Evolutionary conservation across 768 basidiomycete species (phyloP).

Genomic region (Pleurotus platypus): DNA sequence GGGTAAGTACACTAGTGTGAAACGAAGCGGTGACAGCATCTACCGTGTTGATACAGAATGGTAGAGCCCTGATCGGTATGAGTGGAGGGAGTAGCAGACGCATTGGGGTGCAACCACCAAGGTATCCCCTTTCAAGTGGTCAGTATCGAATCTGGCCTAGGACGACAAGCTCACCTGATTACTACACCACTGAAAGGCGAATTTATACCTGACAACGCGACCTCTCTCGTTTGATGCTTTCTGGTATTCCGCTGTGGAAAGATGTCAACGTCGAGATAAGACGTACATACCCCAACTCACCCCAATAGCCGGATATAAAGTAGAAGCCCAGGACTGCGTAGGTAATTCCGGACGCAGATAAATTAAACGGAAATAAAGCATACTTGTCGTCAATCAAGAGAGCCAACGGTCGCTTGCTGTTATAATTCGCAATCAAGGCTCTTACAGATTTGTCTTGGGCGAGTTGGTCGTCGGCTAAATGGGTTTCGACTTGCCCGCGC

Average conservation of each 20-base stretch:
- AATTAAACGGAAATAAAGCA: constrained; percentile 66
- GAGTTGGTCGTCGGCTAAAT: constrained; percentile 60
- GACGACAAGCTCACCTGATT: constrained; percentile 42
- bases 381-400: constrained; percentile 77
- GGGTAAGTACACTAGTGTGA: too few relatives aligned
- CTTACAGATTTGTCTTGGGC: constrained; percentile 69
- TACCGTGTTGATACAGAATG: too few relatives aligned
- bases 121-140: constrained; percentile 32
- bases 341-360: constrained; percentile 40
- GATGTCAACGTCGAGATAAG: too few relatives aligned
- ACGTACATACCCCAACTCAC: constrained; percentile 29
- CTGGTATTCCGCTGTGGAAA: constrained; percentile 58
- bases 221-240: constrained; percentile 40
- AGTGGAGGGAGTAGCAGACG: not conserved
- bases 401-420: constrained; percentile 54
- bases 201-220: constrained; percentile 74
- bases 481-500: constrained; percentile 33
- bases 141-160: not conserved
- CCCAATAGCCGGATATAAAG: constrained; percentile 68
- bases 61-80: too few relatives aligned
- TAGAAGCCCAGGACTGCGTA: constrained; percentile 68
- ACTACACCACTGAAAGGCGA: constrained; percentile 82
- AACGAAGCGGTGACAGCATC: too few relatives aligned
- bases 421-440: constrained; percentile 59
- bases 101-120: constrained; percentile 35